Evolutionary conservation across 176 grass and related monocot genomes (phyloP).

Genomic region (Paspalum vaginatum): DNA sequence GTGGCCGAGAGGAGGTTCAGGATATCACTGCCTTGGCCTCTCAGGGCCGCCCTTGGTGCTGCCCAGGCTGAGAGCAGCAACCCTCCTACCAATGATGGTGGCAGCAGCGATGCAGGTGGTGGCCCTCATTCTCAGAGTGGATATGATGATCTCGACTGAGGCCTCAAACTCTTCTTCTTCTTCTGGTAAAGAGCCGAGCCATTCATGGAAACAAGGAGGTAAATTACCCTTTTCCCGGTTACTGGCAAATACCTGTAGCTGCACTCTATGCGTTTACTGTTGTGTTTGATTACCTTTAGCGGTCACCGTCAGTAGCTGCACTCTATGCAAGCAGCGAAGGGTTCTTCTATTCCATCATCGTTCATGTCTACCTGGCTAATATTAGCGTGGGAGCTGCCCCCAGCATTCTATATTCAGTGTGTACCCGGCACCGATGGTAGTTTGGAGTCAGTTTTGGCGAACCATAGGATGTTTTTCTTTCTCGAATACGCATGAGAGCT

Average conservation of each 20-base stretch:
- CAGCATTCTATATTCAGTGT: neutral
- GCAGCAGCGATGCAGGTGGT: neutral
- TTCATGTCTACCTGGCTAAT: neutral
- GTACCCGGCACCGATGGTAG: neutral
- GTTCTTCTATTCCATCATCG: neutral
- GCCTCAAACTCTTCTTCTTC: neutral
- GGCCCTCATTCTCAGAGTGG: conserved; percentile 42
- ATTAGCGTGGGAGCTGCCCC: neutral
- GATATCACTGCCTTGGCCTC: conserved; percentile 85
- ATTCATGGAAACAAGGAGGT: conserved; percentile 43
- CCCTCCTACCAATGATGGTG: conserved; percentile 23
- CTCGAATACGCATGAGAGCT: no score
- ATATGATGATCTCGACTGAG: conserved; percentile 88
- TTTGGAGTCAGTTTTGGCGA: neutral
- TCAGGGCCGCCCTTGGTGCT: conserved; percentile 47
- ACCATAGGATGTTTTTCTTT: neutral
- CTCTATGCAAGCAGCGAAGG: neutral
- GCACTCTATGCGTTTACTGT: neutral
- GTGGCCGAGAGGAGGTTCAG: conserved; percentile 81
- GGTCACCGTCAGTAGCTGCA: neutral
- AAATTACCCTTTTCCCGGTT: neutral
- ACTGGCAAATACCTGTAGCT: no score
- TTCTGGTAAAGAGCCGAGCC: neutral
- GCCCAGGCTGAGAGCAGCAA: conserved; percentile 45
- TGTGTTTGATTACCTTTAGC: neutral